These are phyloP conservation scores for Malbranchea zuffiana DNA, from an alignment of 2,329 filamentous ascomycete species.

Conservation along the genomic window DNA sequence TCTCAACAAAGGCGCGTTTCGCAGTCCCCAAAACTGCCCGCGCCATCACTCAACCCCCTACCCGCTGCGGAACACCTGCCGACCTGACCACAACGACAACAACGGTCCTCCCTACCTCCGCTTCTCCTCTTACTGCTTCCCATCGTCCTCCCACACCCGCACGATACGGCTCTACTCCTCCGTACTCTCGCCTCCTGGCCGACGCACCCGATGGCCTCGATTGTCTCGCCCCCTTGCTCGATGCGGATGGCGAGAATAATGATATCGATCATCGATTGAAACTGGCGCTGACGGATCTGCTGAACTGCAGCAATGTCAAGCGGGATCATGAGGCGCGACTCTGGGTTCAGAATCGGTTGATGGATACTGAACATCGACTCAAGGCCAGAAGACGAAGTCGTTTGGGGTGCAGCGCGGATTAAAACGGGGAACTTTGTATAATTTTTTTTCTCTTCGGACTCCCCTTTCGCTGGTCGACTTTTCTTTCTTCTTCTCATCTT, in stretches of 20 bases:
- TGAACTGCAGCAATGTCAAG: conserved; percentile 15
- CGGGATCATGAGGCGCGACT: conserved; percentile 14
- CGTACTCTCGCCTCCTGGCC: conserved; percentile 8
- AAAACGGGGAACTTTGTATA: too few relatives aligned
- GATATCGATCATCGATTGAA: conserved; percentile 16
- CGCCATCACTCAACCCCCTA: conserved; percentile 12
- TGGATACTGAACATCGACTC: conserved; percentile 16
- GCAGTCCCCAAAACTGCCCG: conserved; percentile 6
- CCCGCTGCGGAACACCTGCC: conserved; percentile 8
- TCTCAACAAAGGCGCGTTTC: conserved; percentile 9
- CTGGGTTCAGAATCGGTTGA: conserved; percentile 17
- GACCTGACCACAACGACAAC: conserved; percentile 1
- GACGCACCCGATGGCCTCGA: conserved; percentile 4
- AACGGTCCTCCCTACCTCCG: too few relatives aligned
- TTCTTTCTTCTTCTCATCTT: not conserved
- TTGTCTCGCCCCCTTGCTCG: conserved; percentile 6
- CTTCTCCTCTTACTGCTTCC: not conserved
- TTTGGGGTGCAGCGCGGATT: conserved; percentile 8
- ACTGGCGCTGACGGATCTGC: conserved; percentile 14
- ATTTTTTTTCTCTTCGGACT: too few relatives aligned
- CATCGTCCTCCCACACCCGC: conserved; percentile 4
- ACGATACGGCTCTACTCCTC: conserved; percentile 13
- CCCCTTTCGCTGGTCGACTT: too few relatives aligned
- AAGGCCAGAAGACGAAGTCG: conserved; percentile 15
- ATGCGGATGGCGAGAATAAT: conserved; percentile 10